Percentiles rank a stretch among this genome's conserved stretches.
Evolutionary conservation across 352 stramenopile genomes (phyloP).

Genomic region (Stramenopiles sp.): DNA sequence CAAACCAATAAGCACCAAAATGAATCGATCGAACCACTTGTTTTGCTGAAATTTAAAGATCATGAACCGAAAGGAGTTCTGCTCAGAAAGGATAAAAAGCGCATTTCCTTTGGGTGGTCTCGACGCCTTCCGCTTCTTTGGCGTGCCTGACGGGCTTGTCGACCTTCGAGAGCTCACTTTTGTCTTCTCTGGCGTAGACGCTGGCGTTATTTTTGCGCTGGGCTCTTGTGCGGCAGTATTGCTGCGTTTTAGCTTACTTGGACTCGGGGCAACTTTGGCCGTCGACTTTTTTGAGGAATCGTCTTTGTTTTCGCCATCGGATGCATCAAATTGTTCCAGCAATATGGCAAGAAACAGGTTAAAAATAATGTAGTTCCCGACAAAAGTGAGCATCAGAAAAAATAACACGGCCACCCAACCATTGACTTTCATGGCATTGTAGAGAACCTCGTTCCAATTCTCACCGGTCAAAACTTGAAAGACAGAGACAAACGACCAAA

Average conservation of each 20-base stretch:
- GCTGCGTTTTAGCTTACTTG: neutral
- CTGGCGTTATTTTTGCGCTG: neutral
- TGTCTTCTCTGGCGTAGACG: no score
- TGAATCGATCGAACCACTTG: neutral
- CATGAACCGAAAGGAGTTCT: neutral
- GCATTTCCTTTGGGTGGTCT: neutral
- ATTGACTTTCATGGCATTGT: neutral
- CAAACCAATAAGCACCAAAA: neutral
- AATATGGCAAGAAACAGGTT: conserved; percentile 5
- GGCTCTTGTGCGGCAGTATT: neutral
- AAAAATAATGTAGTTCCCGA: conserved; percentile 8
- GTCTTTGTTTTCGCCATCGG: neutral
- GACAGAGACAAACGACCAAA: neutral
- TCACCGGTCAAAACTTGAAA: conserved; percentile 8
- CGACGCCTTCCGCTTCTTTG: neutral
- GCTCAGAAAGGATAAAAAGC: neutral
- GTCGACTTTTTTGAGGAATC: neutral
- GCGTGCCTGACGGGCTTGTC: neutral
- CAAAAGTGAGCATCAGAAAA: conserved; percentile 17
- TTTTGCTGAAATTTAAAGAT: neutral
- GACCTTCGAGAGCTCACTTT: no score
- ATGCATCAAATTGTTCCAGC: conserved; percentile 24
- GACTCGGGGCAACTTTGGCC: neutral
- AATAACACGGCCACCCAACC: neutral
- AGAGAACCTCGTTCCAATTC: conserved; percentile 5